Conservation (phyloP, 1,284 basidiomycete species). For the Cutaneotrichosporon arboriforme region DNA sequence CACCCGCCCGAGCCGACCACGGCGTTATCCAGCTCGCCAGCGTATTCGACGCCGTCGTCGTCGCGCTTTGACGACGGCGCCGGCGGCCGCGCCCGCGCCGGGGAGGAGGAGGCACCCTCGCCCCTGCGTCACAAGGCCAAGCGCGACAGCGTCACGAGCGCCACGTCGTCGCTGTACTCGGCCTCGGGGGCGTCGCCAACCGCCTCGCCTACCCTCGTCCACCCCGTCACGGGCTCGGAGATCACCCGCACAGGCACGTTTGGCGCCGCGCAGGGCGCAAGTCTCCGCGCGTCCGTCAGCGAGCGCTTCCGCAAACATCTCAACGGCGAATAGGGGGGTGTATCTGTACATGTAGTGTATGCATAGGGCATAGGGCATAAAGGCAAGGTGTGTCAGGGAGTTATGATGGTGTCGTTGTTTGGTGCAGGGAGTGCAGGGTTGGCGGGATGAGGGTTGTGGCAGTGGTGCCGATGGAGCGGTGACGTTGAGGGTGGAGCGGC, state of each 20-base stretch:
- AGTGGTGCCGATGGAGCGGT: too few relatives aligned
- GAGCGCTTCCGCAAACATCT: slow-evolving; percentile 20
- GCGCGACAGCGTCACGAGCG: slow-evolving; percentile 3
- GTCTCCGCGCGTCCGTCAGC: slow-evolving; percentile 15
- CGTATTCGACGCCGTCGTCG: slow-evolving; percentile 4
- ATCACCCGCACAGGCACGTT: slow-evolving; percentile 16
- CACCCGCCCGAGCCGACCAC: slow-evolving; percentile 16
- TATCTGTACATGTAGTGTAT: neutral
- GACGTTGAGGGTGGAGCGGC: too few relatives aligned
- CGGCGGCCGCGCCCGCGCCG: neutral
- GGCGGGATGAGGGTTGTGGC: too few relatives aligned
- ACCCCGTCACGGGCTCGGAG: slow-evolving; percentile 8
- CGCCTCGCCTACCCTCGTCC: neutral
- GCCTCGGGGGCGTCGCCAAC: neutral
- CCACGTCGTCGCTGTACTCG: slow-evolving; percentile 3
- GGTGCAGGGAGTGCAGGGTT: too few relatives aligned
- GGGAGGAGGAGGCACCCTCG: neutral
- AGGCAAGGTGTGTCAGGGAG: too few relatives aligned
- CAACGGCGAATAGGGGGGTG: slow-evolving; percentile 1
- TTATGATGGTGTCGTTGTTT: too few relatives aligned
- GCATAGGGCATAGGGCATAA: too few relatives aligned
- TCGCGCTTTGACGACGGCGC: neutral
- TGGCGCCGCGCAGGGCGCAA: slow-evolving; percentile 10
- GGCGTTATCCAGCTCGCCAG: slow-evolving; percentile 8
- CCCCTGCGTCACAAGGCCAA: neutral